phyloP scores from a whole-genome alignment of 1,139 yeast species.

The Yamadazyma blattariae region DNA sequence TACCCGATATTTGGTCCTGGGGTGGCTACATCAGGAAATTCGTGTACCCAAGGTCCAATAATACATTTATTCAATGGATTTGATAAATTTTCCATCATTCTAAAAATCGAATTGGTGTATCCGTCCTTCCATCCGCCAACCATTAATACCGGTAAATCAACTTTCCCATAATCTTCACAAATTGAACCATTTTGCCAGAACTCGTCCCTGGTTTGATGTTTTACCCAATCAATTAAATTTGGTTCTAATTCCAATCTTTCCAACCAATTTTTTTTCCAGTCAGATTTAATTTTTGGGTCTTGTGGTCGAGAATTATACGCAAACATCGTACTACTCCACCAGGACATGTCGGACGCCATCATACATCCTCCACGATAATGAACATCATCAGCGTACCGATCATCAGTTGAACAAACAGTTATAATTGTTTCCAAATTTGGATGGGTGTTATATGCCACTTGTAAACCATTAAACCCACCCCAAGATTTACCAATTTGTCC shows the following conservation, averaged over 20 bases:
- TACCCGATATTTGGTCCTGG: slow-evolving; percentile 41
- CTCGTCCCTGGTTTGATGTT: slow-evolving; percentile 37
- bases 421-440: slow-evolving; percentile 39
- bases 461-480: slow-evolving; percentile 45
- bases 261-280: slow-evolving; percentile 37
- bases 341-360: slow-evolving; percentile 39
- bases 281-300: slow-evolving; percentile 34
- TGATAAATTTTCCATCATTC: slow-evolving; percentile 34
- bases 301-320: slow-evolving; percentile 40
- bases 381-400: slow-evolving; percentile 41
- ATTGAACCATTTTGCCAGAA: slow-evolving; percentile 44
- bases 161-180: slow-evolving; percentile 32
- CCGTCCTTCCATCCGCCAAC: slow-evolving; percentile 47
- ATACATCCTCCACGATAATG: slow-evolving; percentile 43
- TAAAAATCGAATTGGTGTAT: slow-evolving; percentile 36
- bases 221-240: slow-evolving; percentile 34
- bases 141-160: slow-evolving; percentile 38
- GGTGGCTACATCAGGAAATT: slow-evolving; percentile 42
- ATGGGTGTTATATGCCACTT: slow-evolving; percentile 41
- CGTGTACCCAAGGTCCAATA: slow-evolving; percentile 46
- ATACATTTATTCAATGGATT: slow-evolving; percentile 25
- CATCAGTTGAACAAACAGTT: slow-evolving; percentile 41
- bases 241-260: slow-evolving; percentile 31
- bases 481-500: slow-evolving; percentile 47
- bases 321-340: slow-evolving; percentile 46